Conservation (phyloP, 108 stramenopile genomes). For the Mediolabrus comicus region DNA sequence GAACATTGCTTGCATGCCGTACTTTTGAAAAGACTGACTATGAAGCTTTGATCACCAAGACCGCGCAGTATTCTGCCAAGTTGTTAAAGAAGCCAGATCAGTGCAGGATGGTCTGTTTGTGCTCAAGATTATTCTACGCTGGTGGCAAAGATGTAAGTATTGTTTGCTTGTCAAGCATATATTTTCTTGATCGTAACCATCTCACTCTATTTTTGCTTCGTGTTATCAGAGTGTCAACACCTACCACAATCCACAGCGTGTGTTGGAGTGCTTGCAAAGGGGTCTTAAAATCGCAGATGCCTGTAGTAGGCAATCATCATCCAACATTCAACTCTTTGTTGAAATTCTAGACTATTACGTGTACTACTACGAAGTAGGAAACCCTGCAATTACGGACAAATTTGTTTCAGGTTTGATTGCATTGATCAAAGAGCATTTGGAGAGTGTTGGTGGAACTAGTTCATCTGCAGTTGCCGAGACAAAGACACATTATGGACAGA, state of each 20-base stretch:
- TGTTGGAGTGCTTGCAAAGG: constrained; percentile 93
- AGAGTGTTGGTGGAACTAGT: constrained; percentile 46
- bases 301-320: constrained; percentile 69
- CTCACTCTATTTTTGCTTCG: too few relatives aligned
- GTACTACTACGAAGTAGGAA: constrained; percentile 91
- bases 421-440: constrained; percentile 91
- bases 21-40: constrained; percentile 85
- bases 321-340: constrained; percentile 88
- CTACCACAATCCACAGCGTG: constrained; percentile 87
- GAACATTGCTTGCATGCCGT: constrained; percentile 73
- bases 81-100: constrained; percentile 94
- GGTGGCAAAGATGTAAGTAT: constrained; percentile 40
- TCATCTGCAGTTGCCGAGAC: constrained; percentile 52
- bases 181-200: too few relatives aligned
- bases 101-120: constrained; percentile 89
- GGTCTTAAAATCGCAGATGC: constrained; percentile 89
- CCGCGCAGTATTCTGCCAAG: constrained; percentile 93
- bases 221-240: too few relatives aligned
- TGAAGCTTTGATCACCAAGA: constrained; percentile 92
- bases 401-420: constrained; percentile 89
- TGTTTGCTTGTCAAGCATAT: too few relatives aligned
- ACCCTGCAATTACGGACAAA: constrained; percentile 82
- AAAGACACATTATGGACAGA: constrained; percentile 55
- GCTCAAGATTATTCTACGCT: constrained; percentile 90
- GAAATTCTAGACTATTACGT: constrained; percentile 95